phyloP scores from a whole-genome alignment of 2,329 filamentous ascomycete species.

The Penicillium sp. region DNA sequence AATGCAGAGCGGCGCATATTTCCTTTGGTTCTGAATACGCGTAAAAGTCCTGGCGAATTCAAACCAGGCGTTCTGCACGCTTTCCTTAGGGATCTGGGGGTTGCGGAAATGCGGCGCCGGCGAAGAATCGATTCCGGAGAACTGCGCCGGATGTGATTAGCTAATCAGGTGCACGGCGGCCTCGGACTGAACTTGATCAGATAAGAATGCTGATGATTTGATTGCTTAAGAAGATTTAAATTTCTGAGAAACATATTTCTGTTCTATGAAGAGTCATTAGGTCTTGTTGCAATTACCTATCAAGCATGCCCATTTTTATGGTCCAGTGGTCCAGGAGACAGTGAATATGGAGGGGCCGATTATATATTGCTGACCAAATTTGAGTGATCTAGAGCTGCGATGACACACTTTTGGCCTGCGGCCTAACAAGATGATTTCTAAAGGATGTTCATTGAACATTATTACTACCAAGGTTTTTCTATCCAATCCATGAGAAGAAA shows the following conservation, averaged over 20 bases:
- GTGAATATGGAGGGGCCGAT: background rate
- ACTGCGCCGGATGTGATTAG: slow-evolving; percentile 36
- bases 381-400: slow-evolving; percentile 21
- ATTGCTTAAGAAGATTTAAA: background rate
- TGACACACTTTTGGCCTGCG: slow-evolving; percentile 10
- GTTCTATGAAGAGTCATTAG: background rate
- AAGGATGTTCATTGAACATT: slow-evolving; percentile 5
- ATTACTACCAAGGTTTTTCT: background rate
- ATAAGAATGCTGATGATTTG: background rate
- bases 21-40: slow-evolving; percentile 13
- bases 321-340: background rate
- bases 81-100: slow-evolving; percentile 23
- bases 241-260: background rate
- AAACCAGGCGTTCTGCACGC: slow-evolving; percentile 18
- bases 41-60: background rate
- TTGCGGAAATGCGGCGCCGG: slow-evolving; percentile 23
- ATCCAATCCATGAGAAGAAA: background rate
- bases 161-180: slow-evolving; percentile 33
- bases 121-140: slow-evolving; percentile 33
- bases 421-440: background rate
- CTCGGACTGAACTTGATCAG: background rate
- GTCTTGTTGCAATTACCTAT: too few species aligned
- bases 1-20: slow-evolving; percentile 51
- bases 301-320: background rate
- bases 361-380: slow-evolving; percentile 21